Percentiles rank a stretch among this genome's conserved stretches.
Evolutionary conservation across 2,329 filamentous ascomycete genomes (phyloP).

Genomic region (Neofusicoccum umdonicola): DNA sequence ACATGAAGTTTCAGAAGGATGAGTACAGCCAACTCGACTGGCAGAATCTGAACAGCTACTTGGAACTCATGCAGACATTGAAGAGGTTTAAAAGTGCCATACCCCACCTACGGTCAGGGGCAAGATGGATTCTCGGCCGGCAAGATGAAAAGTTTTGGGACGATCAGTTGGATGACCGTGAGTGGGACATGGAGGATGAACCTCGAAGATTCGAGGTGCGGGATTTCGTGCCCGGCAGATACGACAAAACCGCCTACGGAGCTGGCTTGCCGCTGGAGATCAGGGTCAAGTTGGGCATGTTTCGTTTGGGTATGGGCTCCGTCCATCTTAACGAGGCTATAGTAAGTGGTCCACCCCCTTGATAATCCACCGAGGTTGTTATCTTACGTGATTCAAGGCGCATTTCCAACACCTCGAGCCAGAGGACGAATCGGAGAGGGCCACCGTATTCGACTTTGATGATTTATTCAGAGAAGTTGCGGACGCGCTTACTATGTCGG

Average conservation of each 20-base stretch:
- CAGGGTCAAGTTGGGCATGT: constrained; percentile 78
- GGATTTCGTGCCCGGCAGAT: constrained; percentile 58
- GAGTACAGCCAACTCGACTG: constrained; percentile 58
- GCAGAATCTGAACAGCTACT: constrained; percentile 82
- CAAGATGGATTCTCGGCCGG: constrained; percentile 80
- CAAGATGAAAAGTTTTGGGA: constrained; percentile 77
- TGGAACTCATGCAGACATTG: constrained; percentile 63
- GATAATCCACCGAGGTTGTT: background rate
- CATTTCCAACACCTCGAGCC: constrained; percentile 65
- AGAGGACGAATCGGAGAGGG: constrained; percentile 51
- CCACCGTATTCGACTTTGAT: constrained; percentile 62
- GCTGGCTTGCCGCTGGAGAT: constrained; percentile 75
- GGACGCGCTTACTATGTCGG: constrained; percentile 54
- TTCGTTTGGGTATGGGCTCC: constrained; percentile 69
- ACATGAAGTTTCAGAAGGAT: constrained; percentile 40
- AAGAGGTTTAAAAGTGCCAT: constrained; percentile 68
- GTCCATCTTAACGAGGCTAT: constrained; percentile 67
- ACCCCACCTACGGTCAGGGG: constrained; percentile 65
- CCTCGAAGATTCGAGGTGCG: constrained; percentile 63
- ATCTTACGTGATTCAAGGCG: constrained; percentile 23
- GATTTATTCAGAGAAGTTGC: constrained; percentile 76
- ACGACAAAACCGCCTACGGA: constrained; percentile 64
- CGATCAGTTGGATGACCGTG: constrained; percentile 70
- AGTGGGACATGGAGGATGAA: constrained; percentile 76
- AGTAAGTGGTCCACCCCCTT: constrained; percentile 48